These are phyloP conservation scores for Coriolopsis trogii DNA, from an alignment of 1,284 basidiomycete genomes.

Conservation along the genomic window DNA sequence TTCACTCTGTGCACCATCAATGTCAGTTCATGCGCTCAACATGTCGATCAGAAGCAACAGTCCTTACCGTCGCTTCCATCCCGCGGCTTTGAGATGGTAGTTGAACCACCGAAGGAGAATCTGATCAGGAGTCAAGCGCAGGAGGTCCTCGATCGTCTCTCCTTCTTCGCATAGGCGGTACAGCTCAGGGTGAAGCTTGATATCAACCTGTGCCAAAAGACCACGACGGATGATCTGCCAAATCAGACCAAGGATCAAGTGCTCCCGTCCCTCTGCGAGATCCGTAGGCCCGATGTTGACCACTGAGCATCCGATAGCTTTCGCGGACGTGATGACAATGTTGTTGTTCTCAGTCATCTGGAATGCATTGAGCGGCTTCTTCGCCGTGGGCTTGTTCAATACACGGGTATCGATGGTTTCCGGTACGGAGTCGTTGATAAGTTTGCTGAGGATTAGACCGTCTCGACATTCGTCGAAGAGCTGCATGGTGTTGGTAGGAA, in stretches of 20 bases:
- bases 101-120: slow-evolving; percentile 98
- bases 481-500: slow-evolving; percentile 98
- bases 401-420: slow-evolving; percentile 99
- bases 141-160: slow-evolving; percentile 95
- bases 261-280: slow-evolving; percentile 92
- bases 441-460: slow-evolving; percentile 95
- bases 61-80: slow-evolving; percentile 79
- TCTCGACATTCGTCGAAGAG: slow-evolving; percentile 97
- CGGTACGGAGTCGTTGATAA: slow-evolving; percentile 98
- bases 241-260: slow-evolving; percentile 97
- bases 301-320: slow-evolving; percentile 97
- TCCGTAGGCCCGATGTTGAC: slow-evolving; percentile 98
- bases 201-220: slow-evolving; percentile 92
- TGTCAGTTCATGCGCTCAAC: background rate
- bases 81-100: slow-evolving; percentile 95
- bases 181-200: slow-evolving; percentile 97
- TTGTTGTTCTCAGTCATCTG: slow-evolving; percentile 99
- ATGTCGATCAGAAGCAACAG: background rate
- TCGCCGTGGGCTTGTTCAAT: slow-evolving; percentile 82
- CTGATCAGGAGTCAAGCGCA: slow-evolving; percentile 94
- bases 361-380: slow-evolving; percentile 90
- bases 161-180: slow-evolving; percentile 96
- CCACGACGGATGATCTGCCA: slow-evolving; percentile 98
- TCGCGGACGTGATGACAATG: slow-evolving; percentile 95
- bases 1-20: too few species aligned